Percentiles rank a stretch among this genome's conserved stretches.
Conservation (phyloP, 2,329 filamentous ascomycete species). For the Corynespora cassiicola region DNA sequence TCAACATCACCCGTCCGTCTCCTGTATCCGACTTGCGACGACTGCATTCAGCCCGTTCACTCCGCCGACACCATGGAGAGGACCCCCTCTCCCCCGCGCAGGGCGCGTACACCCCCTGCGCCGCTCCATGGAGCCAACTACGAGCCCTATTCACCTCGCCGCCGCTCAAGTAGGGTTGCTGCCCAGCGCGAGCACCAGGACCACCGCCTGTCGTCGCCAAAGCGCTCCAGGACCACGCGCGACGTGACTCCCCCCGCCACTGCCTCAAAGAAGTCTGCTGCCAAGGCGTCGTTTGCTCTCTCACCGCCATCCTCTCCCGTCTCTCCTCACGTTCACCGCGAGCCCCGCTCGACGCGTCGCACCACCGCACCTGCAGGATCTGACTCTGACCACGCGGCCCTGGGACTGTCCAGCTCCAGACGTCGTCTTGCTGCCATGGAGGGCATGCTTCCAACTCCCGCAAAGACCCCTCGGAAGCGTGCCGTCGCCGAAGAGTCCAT, state of each 20-base stretch:
- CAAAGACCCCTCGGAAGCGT: conserved; percentile 76
- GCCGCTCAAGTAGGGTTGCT: conserved; percentile 65
- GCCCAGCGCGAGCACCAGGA: conserved; percentile 53
- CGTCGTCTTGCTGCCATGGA: conserved; percentile 5
- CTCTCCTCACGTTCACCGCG: conserved; percentile 38
- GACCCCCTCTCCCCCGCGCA: conserved; percentile 67
- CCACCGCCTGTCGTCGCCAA: conserved; percentile 24
- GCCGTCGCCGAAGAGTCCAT: conserved; percentile 48
- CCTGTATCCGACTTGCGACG: too few relatives aligned
- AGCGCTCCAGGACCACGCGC: conserved; percentile 30
- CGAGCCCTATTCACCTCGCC: conserved; percentile 75
- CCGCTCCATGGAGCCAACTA: conserved; percentile 70
- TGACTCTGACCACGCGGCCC: conserved; percentile 36
- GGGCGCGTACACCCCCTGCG: conserved; percentile 70
- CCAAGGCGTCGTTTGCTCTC: conserved; percentile 54
- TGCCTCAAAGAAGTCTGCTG: conserved; percentile 26
- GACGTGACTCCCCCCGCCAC: conserved; percentile 41
- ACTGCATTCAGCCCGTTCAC: too few relatives aligned
- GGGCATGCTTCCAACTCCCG: conserved; percentile 76
- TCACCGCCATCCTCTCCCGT: conserved; percentile 51
- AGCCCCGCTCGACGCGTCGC: conserved; percentile 40
- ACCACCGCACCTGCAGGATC: conserved; percentile 28
- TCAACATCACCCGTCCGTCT: too few relatives aligned
- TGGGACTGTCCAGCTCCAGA: conserved; percentile 32
- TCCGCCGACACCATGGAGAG: conserved; percentile 46